Base-by-base conservation (phyloP, 495 filamentous ascomycete species). In the Aspergillus hancockii region DNA sequence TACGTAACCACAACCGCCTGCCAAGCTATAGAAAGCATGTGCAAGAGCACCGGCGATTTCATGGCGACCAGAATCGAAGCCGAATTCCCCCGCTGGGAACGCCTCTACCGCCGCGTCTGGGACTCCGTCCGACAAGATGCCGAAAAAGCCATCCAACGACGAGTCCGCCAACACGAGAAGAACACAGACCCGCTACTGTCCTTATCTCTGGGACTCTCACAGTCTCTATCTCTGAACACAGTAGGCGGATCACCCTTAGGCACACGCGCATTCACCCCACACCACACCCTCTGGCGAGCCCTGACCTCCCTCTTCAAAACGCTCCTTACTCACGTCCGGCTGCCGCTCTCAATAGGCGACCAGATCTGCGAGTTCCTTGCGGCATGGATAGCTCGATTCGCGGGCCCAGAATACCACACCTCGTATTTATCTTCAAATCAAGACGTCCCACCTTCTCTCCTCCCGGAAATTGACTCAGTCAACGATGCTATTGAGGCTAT, bases 11-110 rank as follows among this genome's bases (percentile, higher is more conserved):
- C 87, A 10, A 80, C 85, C 3, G 89, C 91, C 23, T 83, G 87
- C 40, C 80, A 85, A 22, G 81, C 87, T 3, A 72, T 97, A 5
- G 79, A 78, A 41, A 73, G 73, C 49, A 78, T 96, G 54, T 76
- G 73, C 68, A 67, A 65, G 49, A 61, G 79, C 13, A 91, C 90
- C 0, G 93, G 93, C 0, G 88, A 93, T 56, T 98, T 98, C 73
- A 82, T 97, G 71, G 76, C 76, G 18, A 83, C 79, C 0, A 77
- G 93, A 25, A 81, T 94, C 23, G 84, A 85, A 69, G 79, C 77
- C 4, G 86, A 90, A 54, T 97, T 91, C 86, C 71, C 76, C 36
- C 66, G 81, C 63, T 64, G 88, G 64, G 65, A 71, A n/a, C 71
- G 71, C 25, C 60, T 84, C 0, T 81, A 79, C 63, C 64, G 59